Conservation (phyloP, 1,284 basidiomycete genomes). For the Puccinia coronata region DNA sequence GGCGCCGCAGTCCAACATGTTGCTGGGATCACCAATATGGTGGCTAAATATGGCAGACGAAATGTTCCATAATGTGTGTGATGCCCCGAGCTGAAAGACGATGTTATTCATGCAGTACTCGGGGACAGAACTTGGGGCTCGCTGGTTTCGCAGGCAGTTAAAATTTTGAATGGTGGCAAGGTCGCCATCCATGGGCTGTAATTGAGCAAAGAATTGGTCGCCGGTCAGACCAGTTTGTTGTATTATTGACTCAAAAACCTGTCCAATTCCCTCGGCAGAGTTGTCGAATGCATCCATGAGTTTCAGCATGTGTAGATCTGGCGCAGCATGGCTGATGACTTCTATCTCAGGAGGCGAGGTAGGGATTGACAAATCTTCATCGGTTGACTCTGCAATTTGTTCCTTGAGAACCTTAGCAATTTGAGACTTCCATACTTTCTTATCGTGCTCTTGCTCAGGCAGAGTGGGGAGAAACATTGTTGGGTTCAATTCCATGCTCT, state of each 20-base stretch:
- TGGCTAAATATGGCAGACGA: slow-evolving; percentile 5
- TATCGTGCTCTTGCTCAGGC: background rate
- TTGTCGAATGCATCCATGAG: slow-evolving; percentile 28
- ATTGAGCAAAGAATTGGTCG: background rate
- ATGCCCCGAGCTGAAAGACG: slow-evolving; percentile 3
- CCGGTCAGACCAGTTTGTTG: background rate
- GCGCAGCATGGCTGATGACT: background rate
- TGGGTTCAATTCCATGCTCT: background rate
- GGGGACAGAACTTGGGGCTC: background rate
- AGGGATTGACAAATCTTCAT: background rate
- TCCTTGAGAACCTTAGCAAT: background rate
- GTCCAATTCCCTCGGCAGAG: slow-evolving; percentile 33
- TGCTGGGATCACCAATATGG: slow-evolving; percentile 6
- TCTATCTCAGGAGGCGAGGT: background rate
- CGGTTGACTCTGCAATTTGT: background rate
- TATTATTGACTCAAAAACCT: slow-evolving; percentile 13
- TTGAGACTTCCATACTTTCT: background rate
- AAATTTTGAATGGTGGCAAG: slow-evolving; percentile 30
- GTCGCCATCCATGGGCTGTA: slow-evolving; percentile 33
- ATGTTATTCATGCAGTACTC: slow-evolving; percentile 6
- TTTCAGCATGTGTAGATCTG: slow-evolving; percentile 10
- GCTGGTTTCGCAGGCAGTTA: background rate
- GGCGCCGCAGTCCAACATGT: background rate
- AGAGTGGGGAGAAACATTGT: background rate
- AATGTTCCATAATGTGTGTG: too few species aligned